Evolutionary conservation across 1,284 basidiomycete species (phyloP).

Genomic region (Ustanciosporium gigantosporum): DNA sequence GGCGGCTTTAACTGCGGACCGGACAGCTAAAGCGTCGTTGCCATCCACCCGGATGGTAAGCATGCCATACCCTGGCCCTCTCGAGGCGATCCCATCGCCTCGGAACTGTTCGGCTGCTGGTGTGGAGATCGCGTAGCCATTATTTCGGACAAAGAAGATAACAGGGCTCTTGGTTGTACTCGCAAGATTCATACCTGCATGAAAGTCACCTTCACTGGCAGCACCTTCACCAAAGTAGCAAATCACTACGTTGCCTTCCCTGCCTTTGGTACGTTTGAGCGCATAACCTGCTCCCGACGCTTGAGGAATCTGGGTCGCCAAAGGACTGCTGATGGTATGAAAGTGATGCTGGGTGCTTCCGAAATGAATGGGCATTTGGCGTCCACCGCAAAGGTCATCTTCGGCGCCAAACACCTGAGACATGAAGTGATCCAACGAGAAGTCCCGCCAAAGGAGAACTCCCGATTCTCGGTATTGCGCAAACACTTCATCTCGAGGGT

Average conservation of each 20-base stretch:
- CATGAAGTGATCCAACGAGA: constrained; percentile 61
- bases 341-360: constrained; percentile 82
- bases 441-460: constrained; percentile 84
- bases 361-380: constrained; percentile 69
- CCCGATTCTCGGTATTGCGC: constrained; percentile 72
- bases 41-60: constrained; percentile 73
- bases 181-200: constrained; percentile 65
- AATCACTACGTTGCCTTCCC: constrained; percentile 70
- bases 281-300: constrained; percentile 91
- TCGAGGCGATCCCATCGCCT: constrained; percentile 65
- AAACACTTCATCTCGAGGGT: constrained; percentile 73
- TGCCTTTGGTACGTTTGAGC: constrained; percentile 75
- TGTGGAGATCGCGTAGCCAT: constrained; percentile 93
- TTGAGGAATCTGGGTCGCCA: constrained; percentile 95
- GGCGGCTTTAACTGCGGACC: constrained; percentile 79
- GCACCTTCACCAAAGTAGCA: constrained; percentile 84
- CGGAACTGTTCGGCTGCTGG: constrained; percentile 82
- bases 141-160: constrained; percentile 68
- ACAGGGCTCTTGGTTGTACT: constrained; percentile 48
- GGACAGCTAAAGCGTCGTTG: constrained; percentile 86
- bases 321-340: constrained; percentile 87
- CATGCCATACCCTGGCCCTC: constrained; percentile 91
- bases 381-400: constrained; percentile 42
- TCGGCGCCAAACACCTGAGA: constrained; percentile 52
- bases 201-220: constrained; percentile 67